Evolutionary conservation across 2,329 filamentous ascomycete genomes (phyloP), one percentile per base, ranked within the genome.

Genomic region (Nemania serpens): DNA sequence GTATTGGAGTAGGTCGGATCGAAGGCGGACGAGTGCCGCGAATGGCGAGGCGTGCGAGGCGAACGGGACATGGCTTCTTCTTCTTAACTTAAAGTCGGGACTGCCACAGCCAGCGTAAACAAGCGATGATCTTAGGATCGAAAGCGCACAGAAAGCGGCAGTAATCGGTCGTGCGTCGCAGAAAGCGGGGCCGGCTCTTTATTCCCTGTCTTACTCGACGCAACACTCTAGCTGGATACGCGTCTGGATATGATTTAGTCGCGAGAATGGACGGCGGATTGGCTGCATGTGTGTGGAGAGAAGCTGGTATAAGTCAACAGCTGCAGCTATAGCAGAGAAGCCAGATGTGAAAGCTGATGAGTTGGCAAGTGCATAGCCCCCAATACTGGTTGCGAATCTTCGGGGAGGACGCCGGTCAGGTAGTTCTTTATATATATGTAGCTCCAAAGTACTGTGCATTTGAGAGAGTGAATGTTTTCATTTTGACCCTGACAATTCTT

Each of bases 11-110:
- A 78, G 11, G 61, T 65, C 36, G 63, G 50, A 63, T 87, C 83
- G 68, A 84, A 77, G 62, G 76, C 76, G 33, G 86, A 88, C 46
- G 83, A 79, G 55, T 84, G 79, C 66, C 85, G 81, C 65, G 85
- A 88, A 70, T 88, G 85, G 66, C 77, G 79, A 57, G 86, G 85
- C 37, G 85, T 87, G 50, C 78, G 78, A 51, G 84, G 84, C 56
- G 81, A 81, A 55, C 77, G 71, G 51, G 78, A 72, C 79, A 82
- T 83, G 55, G 18, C 54, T 37, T n/a, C 50, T 36, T 48, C 49
- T 58, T 41, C 11, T 4, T 52, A 13, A 11, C 13, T 17, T 29
- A 36, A 25, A 10, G 22, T 53, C 49, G 47, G 36, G 45, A 29
- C 45, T 51, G 11, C 41, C 12, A n/a, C n/a, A 39, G 45, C 25